These are phyloP conservation scores for Dendrocalamus sinicus DNA, from an alignment of 176 grass and related monocot genomes.

Conservation along the genomic window DNA sequence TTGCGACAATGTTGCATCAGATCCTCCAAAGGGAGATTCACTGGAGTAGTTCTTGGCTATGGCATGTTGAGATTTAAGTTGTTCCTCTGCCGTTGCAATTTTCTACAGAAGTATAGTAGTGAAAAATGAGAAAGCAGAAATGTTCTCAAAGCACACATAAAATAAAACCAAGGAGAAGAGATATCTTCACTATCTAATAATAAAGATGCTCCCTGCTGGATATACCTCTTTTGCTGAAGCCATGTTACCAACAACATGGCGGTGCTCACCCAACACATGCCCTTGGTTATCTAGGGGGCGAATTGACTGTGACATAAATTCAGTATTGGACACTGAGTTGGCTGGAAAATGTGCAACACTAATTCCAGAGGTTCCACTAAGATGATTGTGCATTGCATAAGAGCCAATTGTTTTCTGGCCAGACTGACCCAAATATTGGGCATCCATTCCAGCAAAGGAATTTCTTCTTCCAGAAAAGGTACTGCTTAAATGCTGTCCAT, in stretches of 20 bases:
- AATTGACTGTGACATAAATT: slow-evolving; percentile 54
- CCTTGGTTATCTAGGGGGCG: slow-evolving; percentile 59
- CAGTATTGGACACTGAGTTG: slow-evolving; percentile 45
- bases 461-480: slow-evolving; percentile 46
- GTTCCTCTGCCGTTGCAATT: slow-evolving; percentile 58
- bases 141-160: not conserved
- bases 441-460: slow-evolving; percentile 48
- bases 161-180: slow-evolving; percentile 33
- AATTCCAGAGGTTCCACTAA: slow-evolving; percentile 55
- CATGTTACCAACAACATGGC: slow-evolving; percentile 50
- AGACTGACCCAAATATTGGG: slow-evolving; percentile 45
- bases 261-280: slow-evolving; percentile 45
- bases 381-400: slow-evolving; percentile 57
- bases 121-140: slow-evolving; percentile 21
- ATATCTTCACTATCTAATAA: not conserved
- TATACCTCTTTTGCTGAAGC: slow-evolving; percentile 70
- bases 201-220: slow-evolving; percentile 6
- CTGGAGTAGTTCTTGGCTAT: slow-evolving; percentile 43
- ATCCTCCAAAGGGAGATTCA: slow-evolving; percentile 63
- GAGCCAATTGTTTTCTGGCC: slow-evolving; percentile 54
- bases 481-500: slow-evolving; percentile 43
- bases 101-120: slow-evolving; percentile 50
- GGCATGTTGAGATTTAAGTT: slow-evolving; percentile 59
- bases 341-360: slow-evolving; percentile 30
- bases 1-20: slow-evolving; percentile 58